Evolutionary conservation across 768 basidiomycete species (phyloP).

Genomic region (Arthromyces matolae): DNA sequence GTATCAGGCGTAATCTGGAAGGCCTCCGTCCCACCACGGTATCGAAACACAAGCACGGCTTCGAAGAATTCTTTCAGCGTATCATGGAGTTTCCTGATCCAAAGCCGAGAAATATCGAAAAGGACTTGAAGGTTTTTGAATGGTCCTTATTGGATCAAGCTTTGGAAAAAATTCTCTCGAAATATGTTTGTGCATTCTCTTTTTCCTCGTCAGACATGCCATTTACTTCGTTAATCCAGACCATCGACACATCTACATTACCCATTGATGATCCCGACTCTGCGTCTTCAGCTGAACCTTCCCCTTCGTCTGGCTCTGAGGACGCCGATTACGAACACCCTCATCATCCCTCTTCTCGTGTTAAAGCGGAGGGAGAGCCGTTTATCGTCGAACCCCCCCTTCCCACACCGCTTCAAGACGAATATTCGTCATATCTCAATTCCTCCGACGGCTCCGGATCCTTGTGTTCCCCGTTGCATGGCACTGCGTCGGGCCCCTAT

Average conservation of each 20-base stretch:
- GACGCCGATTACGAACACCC: slow-evolving; percentile 15
- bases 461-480: slow-evolving; percentile 32
- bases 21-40: slow-evolving; percentile 88
- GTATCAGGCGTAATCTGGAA: slow-evolving; percentile 92
- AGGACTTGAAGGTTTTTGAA: slow-evolving; percentile 88
- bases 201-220: neutral
- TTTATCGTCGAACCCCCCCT: slow-evolving; percentile 13
- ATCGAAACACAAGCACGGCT: slow-evolving; percentile 77
- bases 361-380: slow-evolving; percentile 15
- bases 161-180: slow-evolving; percentile 74
- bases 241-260: slow-evolving; percentile 41
- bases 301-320: slow-evolving; percentile 23
- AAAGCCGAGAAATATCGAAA: slow-evolving; percentile 95
- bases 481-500: slow-evolving; percentile 9
- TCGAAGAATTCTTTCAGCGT: slow-evolving; percentile 85
- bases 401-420: slow-evolving; percentile 23
- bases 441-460: slow-evolving; percentile 24
- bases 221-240: slow-evolving; percentile 25
- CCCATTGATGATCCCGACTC: slow-evolving; percentile 29
- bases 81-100: slow-evolving; percentile 97
- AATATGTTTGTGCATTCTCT: slow-evolving; percentile 66
- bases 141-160: slow-evolving; percentile 72
- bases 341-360: slow-evolving; percentile 3
- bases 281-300: slow-evolving; percentile 25
- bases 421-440: slow-evolving; percentile 23